Conservation (phyloP, 495 filamentous ascomycete species). For the Chlorociboria aeruginascens region DNA sequence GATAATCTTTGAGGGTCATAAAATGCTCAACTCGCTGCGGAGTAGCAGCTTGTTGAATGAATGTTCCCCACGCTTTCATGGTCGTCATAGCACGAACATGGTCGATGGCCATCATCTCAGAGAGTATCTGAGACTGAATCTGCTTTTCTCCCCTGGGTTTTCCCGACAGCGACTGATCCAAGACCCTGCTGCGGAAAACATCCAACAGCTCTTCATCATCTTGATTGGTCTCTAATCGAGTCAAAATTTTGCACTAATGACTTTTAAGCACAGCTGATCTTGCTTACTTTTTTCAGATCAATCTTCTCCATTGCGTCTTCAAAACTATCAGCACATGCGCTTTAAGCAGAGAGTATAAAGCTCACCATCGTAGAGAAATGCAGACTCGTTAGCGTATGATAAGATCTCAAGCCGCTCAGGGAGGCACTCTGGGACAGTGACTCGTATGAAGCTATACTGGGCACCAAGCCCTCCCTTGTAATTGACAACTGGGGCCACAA, state of each 20-base stretch:
- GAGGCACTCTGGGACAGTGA: slow-evolving; percentile 30
- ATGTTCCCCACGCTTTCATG: slow-evolving; percentile 16
- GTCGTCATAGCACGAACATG: slow-evolving; percentile 12
- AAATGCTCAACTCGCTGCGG: slow-evolving; percentile 5
- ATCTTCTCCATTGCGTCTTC: no score
- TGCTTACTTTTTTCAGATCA: no score
- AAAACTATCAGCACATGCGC: no score
- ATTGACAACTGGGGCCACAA: no score
- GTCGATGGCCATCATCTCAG: slow-evolving; percentile 20
- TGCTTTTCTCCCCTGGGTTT: slow-evolving; percentile 2
- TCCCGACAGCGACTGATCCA: neutral
- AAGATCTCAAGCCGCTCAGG: slow-evolving; percentile 31
- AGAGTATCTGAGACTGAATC: slow-evolving; percentile 5
- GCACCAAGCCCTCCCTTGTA: no score
- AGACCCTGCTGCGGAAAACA: neutral
- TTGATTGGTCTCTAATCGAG: neutral
- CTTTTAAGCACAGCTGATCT: neutral
- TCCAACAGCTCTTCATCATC: neutral
- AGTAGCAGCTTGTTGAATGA: slow-evolving; percentile 6
- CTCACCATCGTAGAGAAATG: slow-evolving; percentile 31
- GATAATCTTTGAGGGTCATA: slow-evolving; percentile 11
- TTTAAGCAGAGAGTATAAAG: no score
- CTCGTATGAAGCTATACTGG: no score
- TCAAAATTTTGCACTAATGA: neutral
- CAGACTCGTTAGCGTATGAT: slow-evolving; percentile 32